These are phyloP conservation scores for Globisporangium cederbergense DNA, from an alignment of 352 stramenopile genomes.

Conservation along the genomic window DNA sequence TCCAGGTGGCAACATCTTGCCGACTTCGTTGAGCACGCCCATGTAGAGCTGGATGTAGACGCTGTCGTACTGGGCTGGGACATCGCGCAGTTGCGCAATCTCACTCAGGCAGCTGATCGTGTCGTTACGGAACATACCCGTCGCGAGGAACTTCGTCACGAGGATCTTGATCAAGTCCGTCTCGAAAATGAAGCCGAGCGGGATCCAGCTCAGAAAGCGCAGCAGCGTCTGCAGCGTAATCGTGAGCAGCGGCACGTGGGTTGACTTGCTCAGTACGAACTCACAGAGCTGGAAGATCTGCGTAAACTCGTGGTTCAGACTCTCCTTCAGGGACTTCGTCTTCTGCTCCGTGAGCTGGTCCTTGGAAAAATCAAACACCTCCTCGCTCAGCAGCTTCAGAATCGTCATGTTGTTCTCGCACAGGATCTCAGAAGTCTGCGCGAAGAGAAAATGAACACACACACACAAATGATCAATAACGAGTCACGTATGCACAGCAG, in stretches of 20 bases:
- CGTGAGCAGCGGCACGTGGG: slow-evolving; percentile 90
- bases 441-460: slow-evolving; percentile 10
- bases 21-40: slow-evolving; percentile 91
- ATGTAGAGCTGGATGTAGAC: slow-evolving; percentile 96
- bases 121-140: slow-evolving; percentile 94
- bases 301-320: slow-evolving; percentile 97
- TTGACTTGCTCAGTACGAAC: slow-evolving; percentile 96
- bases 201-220: slow-evolving; percentile 98
- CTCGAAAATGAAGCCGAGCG: slow-evolving; percentile 98
- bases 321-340: slow-evolving; percentile 97
- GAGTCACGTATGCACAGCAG: no score
- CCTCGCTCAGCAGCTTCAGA: slow-evolving; percentile 98
- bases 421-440: slow-evolving; percentile 93
- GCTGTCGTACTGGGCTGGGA: slow-evolving; percentile 91
- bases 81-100: slow-evolving; percentile 93
- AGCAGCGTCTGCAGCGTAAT: slow-evolving; percentile 97
- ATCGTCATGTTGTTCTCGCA: slow-evolving; percentile 99
- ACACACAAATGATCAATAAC: background rate
- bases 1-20: slow-evolving; percentile 88
- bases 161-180: slow-evolving; percentile 95
- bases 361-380: slow-evolving; percentile 99
- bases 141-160: slow-evolving; percentile 95
- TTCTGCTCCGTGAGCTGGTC: slow-evolving; percentile 98
- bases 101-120: slow-evolving; percentile 98
- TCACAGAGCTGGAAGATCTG: slow-evolving; percentile 98